Conservation (phyloP, 345 rosid genomes). For the Ceriops decandra region DNA sequence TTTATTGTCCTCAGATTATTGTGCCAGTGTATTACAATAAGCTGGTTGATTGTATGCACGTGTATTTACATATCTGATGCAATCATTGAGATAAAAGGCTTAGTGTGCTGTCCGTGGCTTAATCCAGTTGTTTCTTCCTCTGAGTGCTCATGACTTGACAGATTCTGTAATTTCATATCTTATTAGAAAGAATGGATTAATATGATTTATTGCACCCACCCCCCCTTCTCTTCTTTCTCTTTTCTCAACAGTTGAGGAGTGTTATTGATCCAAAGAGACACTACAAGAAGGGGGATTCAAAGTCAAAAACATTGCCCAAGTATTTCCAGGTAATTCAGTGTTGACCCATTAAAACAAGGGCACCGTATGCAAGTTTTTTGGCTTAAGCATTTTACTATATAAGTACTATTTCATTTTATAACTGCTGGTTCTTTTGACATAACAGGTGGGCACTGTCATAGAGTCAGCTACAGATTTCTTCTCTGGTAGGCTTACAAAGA, state of each 20-base stretch:
- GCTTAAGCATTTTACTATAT: neutral
- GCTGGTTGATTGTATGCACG: too few relatives aligned
- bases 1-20: too few relatives aligned
- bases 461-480: slow-evolving; percentile 64
- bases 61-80: too few relatives aligned
- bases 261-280: slow-evolving; percentile 79
- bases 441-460: slow-evolving; percentile 81
- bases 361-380: neutral
- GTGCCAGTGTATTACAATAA: too few relatives aligned
- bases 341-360: neutral
- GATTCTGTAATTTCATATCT: neutral
- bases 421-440: slow-evolving; percentile 2
- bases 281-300: slow-evolving; percentile 67
- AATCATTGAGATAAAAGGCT: too few relatives aligned
- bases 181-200: neutral
- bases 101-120: too few relatives aligned
- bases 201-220: neutral
- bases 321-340: slow-evolving; percentile 72
- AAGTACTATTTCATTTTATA: neutral
- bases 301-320: slow-evolving; percentile 57
- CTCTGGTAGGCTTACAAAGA: slow-evolving; percentile 63
- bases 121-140: too few relatives aligned
- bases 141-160: too few relatives aligned
- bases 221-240: neutral
- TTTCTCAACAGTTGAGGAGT: slow-evolving; percentile 56